phyloP scores from a whole-genome alignment of 1,284 basidiomycete genomes.

The Pyrrhoderma lamaoense region DNA sequence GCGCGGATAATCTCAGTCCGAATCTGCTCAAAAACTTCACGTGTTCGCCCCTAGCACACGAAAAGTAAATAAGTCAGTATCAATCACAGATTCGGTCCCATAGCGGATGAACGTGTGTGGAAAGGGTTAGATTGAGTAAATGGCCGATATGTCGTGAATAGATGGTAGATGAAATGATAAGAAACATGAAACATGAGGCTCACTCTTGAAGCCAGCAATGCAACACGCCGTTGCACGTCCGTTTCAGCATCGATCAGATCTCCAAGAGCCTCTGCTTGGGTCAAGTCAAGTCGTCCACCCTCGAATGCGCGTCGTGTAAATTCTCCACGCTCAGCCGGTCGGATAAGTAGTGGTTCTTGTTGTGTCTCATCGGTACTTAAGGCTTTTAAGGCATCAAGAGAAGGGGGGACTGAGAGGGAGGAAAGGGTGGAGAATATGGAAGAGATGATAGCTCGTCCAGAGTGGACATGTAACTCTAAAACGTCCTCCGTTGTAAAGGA shows the following conservation, averaged over 20 bases:
- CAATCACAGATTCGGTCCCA: too few relatives aligned
- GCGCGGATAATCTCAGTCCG: slow-evolving; percentile 60
- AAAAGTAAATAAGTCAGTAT: neutral
- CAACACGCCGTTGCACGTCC: slow-evolving; percentile 68
- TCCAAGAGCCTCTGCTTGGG: slow-evolving; percentile 77
- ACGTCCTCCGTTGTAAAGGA: slow-evolving; percentile 81
- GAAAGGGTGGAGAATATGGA: slow-evolving; percentile 62
- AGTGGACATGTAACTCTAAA: slow-evolving; percentile 84
- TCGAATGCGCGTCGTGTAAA: slow-evolving; percentile 81
- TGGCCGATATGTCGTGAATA: neutral
- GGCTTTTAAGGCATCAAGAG: neutral
- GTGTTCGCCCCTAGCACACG: slow-evolving; percentile 45
- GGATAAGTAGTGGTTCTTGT: slow-evolving; percentile 38
- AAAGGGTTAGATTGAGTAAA: too few relatives aligned
- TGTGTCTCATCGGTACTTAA: neutral
- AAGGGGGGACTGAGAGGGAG: slow-evolving; percentile 14
- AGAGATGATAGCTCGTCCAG: slow-evolving; percentile 72
- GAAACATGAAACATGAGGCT: too few relatives aligned
- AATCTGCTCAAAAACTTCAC: slow-evolving; percentile 54
- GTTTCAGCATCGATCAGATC: slow-evolving; percentile 85
- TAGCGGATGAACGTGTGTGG: neutral
- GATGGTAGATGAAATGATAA: slow-evolving; percentile 6
- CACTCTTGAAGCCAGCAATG: slow-evolving; percentile 61
- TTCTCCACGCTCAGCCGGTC: slow-evolving; percentile 79
- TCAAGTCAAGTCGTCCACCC: slow-evolving; percentile 73